Percentiles rank a stretch among this genome's conserved stretches.
These are phyloP conservation scores for Linnemannia hyalina DNA, from an alignment of 192 early-diverging fungal genomes.

Conservation along the genomic window DNA sequence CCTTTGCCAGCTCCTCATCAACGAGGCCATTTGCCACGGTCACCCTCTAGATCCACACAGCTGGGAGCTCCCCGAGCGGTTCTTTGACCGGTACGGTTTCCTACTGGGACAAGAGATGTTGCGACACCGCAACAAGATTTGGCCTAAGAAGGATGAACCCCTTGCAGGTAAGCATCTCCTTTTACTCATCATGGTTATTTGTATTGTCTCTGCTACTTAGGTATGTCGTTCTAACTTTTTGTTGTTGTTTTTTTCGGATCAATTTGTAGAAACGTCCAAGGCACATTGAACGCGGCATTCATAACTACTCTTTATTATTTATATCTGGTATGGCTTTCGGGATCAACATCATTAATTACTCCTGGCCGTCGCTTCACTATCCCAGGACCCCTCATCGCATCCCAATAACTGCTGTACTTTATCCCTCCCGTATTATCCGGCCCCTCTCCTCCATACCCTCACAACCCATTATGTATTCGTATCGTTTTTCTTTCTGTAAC, in stretches of 20 bases:
- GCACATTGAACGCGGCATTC: neutral
- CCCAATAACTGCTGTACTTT: constrained; percentile 10
- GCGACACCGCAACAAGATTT: constrained; percentile 44
- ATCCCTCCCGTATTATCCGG: neutral
- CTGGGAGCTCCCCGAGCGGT: constrained; percentile 56
- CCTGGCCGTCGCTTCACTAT: neutral
- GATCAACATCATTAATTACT: neutral
- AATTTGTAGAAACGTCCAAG: constrained; percentile 6
- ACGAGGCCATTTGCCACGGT: constrained; percentile 55
- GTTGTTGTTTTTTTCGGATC: neutral
- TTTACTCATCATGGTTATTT: too few species aligned
- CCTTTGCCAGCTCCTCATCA: constrained; percentile 46
- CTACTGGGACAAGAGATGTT: constrained; percentile 49
- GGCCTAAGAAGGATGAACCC: constrained; percentile 50
- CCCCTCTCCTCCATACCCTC: neutral
- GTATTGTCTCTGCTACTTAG: neutral
- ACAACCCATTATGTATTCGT: constrained; percentile 8
- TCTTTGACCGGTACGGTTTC: constrained; percentile 55
- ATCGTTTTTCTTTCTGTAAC: neutral
- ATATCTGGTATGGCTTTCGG: constrained; percentile 4
- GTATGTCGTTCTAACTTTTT: neutral
- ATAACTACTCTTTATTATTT: neutral
- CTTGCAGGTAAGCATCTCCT: neutral
- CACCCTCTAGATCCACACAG: constrained; percentile 55
- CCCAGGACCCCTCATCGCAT: neutral